Conservation (phyloP, 768 basidiomycete species). For the Amanita muscaria region DNA sequence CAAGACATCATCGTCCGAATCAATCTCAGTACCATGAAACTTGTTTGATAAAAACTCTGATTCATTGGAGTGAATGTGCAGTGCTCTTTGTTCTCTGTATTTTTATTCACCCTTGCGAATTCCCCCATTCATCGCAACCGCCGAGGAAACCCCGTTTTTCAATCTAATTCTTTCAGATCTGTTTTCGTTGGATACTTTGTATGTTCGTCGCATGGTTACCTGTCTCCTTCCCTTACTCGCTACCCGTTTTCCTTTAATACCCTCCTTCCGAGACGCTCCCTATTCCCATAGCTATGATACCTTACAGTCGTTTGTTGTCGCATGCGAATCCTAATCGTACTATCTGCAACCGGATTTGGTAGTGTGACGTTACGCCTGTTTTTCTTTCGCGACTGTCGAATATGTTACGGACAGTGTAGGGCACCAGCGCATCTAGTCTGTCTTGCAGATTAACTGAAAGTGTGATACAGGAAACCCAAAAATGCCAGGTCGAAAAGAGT, state of each 20-base stretch:
- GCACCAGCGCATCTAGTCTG: neutral
- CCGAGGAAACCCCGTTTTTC: neutral
- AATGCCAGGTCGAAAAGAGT: conserved; percentile 94
- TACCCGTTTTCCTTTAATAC: neutral
- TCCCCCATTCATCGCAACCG: neutral
- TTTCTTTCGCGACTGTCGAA: neutral
- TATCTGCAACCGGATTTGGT: no score
- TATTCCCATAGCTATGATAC: neutral
- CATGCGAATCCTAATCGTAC: neutral
- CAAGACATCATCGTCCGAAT: conserved; percentile 63
- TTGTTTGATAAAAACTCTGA: conserved; percentile 29
- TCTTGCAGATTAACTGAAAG: neutral
- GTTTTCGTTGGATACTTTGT: no score
- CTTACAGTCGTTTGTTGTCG: neutral
- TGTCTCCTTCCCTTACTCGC: no score
- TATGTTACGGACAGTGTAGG: conserved; percentile 21
- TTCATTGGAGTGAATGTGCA: neutral
- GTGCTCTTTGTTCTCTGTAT: conserved; percentile 1
- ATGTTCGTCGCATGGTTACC: no score
- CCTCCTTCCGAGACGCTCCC: neutral
- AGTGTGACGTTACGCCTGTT: neutral
- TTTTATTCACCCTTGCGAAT: neutral
- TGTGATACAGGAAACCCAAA: conserved; percentile 62
- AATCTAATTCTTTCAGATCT: no score
- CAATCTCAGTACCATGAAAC: conserved; percentile 52